Base-by-base conservation (phyloP, 345 rosid genomes). In the Eucalyptus fibrosa region DNA sequence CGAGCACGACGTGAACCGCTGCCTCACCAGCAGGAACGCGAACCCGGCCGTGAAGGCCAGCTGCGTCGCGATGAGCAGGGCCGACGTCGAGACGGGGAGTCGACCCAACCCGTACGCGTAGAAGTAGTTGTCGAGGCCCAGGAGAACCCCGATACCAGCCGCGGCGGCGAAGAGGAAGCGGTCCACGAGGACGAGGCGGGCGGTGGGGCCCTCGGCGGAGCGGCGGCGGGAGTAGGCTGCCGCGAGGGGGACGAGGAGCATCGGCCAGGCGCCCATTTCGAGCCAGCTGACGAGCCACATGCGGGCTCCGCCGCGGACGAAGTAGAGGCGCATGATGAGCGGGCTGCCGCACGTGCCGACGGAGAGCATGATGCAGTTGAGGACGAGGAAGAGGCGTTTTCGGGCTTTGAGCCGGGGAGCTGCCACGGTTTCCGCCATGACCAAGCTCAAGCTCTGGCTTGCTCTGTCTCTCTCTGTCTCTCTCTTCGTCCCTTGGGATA, bases 271-370 rank as follows among this genome's bases (percentile, higher is more conserved):
- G 11, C 86, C 95, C 5, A 97, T 94, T 91, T 94, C 90, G 37
- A 97, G 97, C 93, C 96, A 96, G 90, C 94, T 93, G 12, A 94
- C 91, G 88, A 96, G 94, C 98, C 98, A 97, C 30, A 96, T 80
- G 9, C 97, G 92, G 12, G 93, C 91, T n/a, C 98, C 97, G 3
- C 97, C 99, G 50, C 94, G 96, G 93, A 94, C 49, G 94, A 93
- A 97, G 92, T 97, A 97, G 91, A 95, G 96, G 85, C 97, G 97
- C 93, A 93, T 89, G 28, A 97, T 77, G 45, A 97, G 80, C 12
- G 97, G 98, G 86, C 93, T 94, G 40, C 94, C 96, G 89, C 95
- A 93, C 90, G 92, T 94, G 89, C 98, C 96, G 77, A 96, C 82
- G 47, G 94, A 80, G 19, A 96, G 87, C 26, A 97, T 51, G 86